A percentile compares a stretch with the other conserved stretches of the same genome.
These are phyloP conservation scores for Cystofilobasidium macerans DNA, from an alignment of 768 basidiomycete genomes.

Conservation along the genomic window DNA sequence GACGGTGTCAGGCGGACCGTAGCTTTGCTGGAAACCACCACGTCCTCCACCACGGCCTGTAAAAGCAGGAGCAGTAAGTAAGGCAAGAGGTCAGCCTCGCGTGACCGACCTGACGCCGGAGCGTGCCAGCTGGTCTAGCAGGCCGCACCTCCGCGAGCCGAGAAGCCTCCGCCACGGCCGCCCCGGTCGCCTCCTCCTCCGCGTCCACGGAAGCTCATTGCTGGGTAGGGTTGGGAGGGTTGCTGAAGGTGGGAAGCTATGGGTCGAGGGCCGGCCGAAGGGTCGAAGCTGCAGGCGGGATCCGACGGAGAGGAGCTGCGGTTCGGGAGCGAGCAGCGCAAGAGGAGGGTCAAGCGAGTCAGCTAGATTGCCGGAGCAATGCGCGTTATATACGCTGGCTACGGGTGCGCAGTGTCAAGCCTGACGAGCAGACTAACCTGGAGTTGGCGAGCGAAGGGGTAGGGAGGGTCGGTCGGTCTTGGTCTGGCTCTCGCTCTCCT, in stretches of 20 bases:
- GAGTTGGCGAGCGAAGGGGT: too few species aligned
- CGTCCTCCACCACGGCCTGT: conserved; percentile 37
- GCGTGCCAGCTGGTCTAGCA: too few species aligned
- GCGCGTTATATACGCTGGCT: too few species aligned
- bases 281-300: background rate
- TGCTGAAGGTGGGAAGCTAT: background rate
- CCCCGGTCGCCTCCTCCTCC: conserved; percentile 26
- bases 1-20: conserved; percentile 43
- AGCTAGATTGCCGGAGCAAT: too few species aligned
- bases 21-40: conserved; percentile 39
- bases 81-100: background rate
- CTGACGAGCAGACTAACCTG: too few species aligned
- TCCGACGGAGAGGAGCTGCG: background rate
- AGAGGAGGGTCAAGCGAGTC: too few species aligned
- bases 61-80: background rate
- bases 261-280: background rate
- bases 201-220: conserved; percentile 31
- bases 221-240: background rate
- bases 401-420: too few species aligned
- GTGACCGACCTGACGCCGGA: too few species aligned
- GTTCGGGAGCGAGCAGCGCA: too few species aligned
- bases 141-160: conserved; percentile 27
- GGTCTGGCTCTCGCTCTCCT: too few species aligned
- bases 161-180: conserved; percentile 25
- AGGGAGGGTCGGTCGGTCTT: too few species aligned